Conservation (phyloP, 805 yeast species). For the Schwanniomyces pseudopolymorphus region DNA sequence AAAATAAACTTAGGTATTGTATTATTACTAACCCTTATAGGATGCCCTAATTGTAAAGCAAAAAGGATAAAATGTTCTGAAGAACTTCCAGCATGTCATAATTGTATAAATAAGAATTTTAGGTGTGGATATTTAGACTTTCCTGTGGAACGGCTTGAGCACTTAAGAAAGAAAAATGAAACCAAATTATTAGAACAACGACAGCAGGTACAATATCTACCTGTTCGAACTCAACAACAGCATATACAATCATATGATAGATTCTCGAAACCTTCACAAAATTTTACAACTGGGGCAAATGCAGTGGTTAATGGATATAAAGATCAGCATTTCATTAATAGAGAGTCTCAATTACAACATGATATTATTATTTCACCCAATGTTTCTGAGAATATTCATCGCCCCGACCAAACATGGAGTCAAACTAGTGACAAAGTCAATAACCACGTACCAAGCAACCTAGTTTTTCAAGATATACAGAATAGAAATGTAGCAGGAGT, state of each 20-base stretch:
- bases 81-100: conserved; percentile 40
- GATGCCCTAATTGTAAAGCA: conserved; percentile 45
- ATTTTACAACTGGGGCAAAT: not conserved
- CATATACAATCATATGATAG: not conserved
- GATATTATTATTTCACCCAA: too few species aligned
- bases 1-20: not conserved
- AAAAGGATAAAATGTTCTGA: conserved; percentile 44
- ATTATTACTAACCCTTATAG: conserved; percentile 10
- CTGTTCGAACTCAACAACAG: not conserved
- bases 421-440: not conserved
- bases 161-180: conserved; percentile 34
- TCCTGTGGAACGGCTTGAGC: conserved; percentile 34
- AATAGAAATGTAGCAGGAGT: not conserved
- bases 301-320: not conserved
- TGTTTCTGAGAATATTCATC: too few species aligned
- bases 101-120: conserved; percentile 36
- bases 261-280: not conserved
- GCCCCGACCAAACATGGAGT: not conserved
- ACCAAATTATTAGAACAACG: conserved; percentile 8
- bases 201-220: not conserved
- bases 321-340: not conserved
- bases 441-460: not conserved
- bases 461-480: not conserved
- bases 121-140: conserved; percentile 45
- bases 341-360: not conserved